Conservation (phyloP, 169 alveolate species). For the Plasmodium gaboni region DNA sequence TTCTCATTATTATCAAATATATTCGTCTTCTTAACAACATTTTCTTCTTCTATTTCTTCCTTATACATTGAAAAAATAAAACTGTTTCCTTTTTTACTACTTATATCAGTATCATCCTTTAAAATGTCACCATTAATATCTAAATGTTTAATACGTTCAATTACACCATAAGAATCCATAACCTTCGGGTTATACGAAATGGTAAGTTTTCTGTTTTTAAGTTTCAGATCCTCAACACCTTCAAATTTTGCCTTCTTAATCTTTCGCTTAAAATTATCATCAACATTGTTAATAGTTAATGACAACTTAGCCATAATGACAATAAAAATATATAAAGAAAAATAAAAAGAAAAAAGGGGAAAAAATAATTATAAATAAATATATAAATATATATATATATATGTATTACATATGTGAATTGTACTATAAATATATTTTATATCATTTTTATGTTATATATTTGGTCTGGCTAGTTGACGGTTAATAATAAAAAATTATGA, state of each 20-base stretch:
- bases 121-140: slow-evolving; percentile 47
- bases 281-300: slow-evolving; percentile 19
- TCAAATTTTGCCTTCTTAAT: slow-evolving; percentile 11
- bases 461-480: too few relatives aligned
- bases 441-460: too few relatives aligned
- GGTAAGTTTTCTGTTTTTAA: slow-evolving; percentile 2
- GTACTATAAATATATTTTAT: too few relatives aligned
- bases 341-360: too few relatives aligned
- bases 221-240: slow-evolving; percentile 22
- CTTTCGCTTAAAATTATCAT: slow-evolving; percentile 15
- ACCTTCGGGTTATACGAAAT: slow-evolving; percentile 25
- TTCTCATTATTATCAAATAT: not conserved
- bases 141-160: slow-evolving; percentile 13
- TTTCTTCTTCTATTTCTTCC: slow-evolving; percentile 6
- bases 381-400: too few relatives aligned
- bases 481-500: too few relatives aligned
- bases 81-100: slow-evolving; percentile 9
- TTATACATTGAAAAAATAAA: slow-evolving; percentile 24
- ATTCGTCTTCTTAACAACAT: not conserved
- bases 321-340: not conserved
- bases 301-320: slow-evolving; percentile 20
- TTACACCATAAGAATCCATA: slow-evolving; percentile 4
- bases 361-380: too few relatives aligned
- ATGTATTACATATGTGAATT: too few relatives aligned
- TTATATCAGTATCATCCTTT: slow-evolving; percentile 13